phyloP scores from a whole-genome alignment of 345 rosid genomes.

The Xanthoceras sorbifolium region DNA sequence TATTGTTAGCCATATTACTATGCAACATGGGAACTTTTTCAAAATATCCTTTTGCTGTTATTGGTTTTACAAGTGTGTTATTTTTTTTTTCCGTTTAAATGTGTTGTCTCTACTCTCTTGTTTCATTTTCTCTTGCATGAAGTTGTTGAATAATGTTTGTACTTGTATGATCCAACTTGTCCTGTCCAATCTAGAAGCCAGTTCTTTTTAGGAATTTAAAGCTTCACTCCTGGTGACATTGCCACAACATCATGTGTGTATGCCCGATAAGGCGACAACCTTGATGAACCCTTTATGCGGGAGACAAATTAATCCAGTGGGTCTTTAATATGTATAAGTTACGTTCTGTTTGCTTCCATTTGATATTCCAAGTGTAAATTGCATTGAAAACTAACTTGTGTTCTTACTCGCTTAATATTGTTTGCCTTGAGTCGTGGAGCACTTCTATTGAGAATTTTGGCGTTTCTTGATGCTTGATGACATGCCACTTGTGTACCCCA shows the following conservation, averaged over 20 bases:
- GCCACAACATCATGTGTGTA: too few species aligned
- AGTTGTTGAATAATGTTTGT: background rate
- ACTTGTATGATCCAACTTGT: background rate
- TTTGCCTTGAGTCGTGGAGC: background rate
- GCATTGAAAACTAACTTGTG: background rate
- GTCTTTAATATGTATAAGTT: background rate
- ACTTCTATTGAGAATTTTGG: background rate
- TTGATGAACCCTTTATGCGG: background rate
- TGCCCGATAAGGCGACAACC: background rate
- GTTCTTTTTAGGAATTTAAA: background rate
- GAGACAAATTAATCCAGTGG: background rate
- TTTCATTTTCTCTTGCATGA: background rate
- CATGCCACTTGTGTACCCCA: background rate
- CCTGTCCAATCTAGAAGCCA: background rate
- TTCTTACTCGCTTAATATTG: background rate
- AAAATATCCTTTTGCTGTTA: slow-evolving; percentile 63
- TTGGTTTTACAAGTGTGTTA: background rate
- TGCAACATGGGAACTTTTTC: slow-evolving; percentile 69
- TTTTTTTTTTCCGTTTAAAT: background rate
- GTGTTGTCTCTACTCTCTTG: background rate
- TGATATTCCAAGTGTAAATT: background rate
- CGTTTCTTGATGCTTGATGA: background rate
- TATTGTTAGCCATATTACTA: slow-evolving; percentile 71
- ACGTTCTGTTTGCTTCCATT: background rate
- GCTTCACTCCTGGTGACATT: background rate